Percentiles rank a stretch among this genome's conserved stretches.
phyloP scores from a whole-genome alignment of 768 basidiomycete genomes.

The Amanita pseudoporphyria region DNA sequence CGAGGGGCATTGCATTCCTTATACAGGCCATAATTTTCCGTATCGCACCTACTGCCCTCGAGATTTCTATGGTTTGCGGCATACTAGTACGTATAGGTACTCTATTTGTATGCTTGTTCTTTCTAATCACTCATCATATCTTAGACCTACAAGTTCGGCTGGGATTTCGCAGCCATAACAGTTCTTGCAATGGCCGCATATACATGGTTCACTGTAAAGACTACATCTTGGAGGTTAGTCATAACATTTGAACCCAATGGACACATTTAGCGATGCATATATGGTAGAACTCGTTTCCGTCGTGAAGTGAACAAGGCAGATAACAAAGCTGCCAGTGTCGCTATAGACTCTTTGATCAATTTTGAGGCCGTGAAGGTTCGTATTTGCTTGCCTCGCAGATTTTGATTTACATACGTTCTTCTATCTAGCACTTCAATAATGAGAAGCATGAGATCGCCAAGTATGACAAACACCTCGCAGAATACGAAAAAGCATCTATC shows the following conservation, averaged over 20 bases:
- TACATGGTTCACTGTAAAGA: conserved; percentile 94
- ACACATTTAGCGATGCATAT: conserved; percentile 3
- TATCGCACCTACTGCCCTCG: conserved; percentile 90
- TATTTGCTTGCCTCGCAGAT: not conserved
- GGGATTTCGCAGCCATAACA: conserved; percentile 93
- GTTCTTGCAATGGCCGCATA: conserved; percentile 78
- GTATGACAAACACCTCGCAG: conserved; percentile 81
- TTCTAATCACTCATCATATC: not conserved
- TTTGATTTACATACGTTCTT: conserved; percentile 8
- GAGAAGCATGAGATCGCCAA: conserved; percentile 84
- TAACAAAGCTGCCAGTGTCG: conserved; percentile 89
- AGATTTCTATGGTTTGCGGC: conserved; percentile 95
- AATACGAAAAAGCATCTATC: conserved; percentile 86
- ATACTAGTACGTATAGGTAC: conserved; percentile 61
- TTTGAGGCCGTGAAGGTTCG: conserved; percentile 96
- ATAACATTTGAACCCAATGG: not conserved
- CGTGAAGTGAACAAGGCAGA: conserved; percentile 94
- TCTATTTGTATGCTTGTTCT: not conserved
- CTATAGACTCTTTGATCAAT: conserved; percentile 94
- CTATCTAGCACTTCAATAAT: conserved; percentile 87
- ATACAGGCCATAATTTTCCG: conserved; percentile 90
- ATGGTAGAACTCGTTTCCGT: conserved; percentile 76
- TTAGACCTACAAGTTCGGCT: conserved; percentile 95
- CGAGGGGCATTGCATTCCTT: conserved; percentile 92
- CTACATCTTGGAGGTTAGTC: conserved; percentile 87